phyloP scores from a whole-genome alignment of 2,329 filamentous ascomycete genomes.

The Lithohypha guttulata region DNA sequence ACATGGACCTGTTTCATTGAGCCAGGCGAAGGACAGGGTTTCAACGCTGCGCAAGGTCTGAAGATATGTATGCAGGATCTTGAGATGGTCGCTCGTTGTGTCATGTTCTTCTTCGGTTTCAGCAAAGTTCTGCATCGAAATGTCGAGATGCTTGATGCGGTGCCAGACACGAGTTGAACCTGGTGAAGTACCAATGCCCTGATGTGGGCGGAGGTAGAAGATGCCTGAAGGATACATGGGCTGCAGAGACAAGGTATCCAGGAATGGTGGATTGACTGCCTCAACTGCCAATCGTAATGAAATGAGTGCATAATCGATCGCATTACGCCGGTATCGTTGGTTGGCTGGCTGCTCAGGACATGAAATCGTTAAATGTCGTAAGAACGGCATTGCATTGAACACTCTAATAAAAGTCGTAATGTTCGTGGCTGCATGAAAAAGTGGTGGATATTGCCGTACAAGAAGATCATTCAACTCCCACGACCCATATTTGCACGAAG shows the following conservation, averaged over 20 bases:
- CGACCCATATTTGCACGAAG: conserved; percentile 60
- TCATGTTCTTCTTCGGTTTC: conserved; percentile 51
- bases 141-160: conserved; percentile 63
- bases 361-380: conserved; percentile 64
- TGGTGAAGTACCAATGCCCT: conserved; percentile 64
- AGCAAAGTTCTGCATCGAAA: conserved; percentile 62
- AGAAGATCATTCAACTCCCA: conserved; percentile 69
- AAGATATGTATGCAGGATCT: conserved; percentile 73
- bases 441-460: conserved; percentile 74
- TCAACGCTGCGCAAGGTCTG: conserved; percentile 57
- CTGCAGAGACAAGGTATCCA: conserved; percentile 61
- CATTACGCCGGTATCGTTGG: conserved; percentile 62
- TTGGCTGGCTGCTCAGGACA: conserved; percentile 61
- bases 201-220: conserved; percentile 63
- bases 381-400: conserved; percentile 55
- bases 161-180: conserved; percentile 62
- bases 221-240: conserved; percentile 66
- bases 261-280: conserved; percentile 52
- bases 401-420: conserved; percentile 72
- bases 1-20: conserved; percentile 60
- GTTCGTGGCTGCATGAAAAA: conserved; percentile 84
- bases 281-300: conserved; percentile 77
- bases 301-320: conserved; percentile 81
- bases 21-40: conserved; percentile 67
- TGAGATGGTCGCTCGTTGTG: conserved; percentile 60